Evolutionary conservation across 139 green algal species (phyloP).

Genomic region (Tetraselmis chui): DNA sequence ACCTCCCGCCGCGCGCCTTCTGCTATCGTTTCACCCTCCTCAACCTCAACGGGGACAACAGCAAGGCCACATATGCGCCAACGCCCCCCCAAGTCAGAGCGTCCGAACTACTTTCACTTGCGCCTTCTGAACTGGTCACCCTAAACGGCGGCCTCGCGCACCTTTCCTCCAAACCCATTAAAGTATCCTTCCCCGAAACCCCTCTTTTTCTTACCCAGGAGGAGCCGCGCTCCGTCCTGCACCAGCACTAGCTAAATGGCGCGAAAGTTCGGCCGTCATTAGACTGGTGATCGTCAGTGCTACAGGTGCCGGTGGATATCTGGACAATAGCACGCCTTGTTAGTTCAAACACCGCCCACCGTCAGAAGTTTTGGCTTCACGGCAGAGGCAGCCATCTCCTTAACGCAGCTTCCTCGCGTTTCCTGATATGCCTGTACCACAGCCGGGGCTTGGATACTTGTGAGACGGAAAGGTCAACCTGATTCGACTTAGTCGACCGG

Average conservation of each 20-base stretch:
- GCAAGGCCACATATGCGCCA: too few species aligned
- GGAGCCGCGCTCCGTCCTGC: slow-evolving; percentile 14
- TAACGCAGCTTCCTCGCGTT: too few species aligned
- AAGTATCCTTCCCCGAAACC: slow-evolving; percentile 44
- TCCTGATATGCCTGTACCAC: too few species aligned
- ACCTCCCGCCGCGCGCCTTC: slow-evolving; percentile 36
- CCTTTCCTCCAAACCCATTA: slow-evolving; percentile 55
- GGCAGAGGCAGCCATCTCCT: background rate
- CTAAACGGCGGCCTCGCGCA: slow-evolving; percentile 5
- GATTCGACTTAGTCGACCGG: too few species aligned
- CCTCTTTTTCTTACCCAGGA: slow-evolving; percentile 52
- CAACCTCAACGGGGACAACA: background rate
- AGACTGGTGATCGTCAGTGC: background rate
- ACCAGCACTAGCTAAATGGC: slow-evolving; percentile 38
- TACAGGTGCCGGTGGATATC: background rate
- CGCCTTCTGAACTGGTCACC: background rate
- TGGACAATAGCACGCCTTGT: background rate
- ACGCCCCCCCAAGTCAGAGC: too few species aligned
- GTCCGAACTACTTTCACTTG: too few species aligned
- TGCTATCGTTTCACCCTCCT: slow-evolving; percentile 32
- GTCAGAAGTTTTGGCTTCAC: background rate
- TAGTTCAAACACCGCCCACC: background rate
- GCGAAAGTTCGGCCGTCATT: too few species aligned
- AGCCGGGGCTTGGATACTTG: too few species aligned
- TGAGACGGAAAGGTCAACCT: too few species aligned